These are phyloP conservation scores for Akanthomyces dipterigenus DNA, from an alignment of 2,329 filamentous ascomycete genomes.

Conservation along the genomic window DNA sequence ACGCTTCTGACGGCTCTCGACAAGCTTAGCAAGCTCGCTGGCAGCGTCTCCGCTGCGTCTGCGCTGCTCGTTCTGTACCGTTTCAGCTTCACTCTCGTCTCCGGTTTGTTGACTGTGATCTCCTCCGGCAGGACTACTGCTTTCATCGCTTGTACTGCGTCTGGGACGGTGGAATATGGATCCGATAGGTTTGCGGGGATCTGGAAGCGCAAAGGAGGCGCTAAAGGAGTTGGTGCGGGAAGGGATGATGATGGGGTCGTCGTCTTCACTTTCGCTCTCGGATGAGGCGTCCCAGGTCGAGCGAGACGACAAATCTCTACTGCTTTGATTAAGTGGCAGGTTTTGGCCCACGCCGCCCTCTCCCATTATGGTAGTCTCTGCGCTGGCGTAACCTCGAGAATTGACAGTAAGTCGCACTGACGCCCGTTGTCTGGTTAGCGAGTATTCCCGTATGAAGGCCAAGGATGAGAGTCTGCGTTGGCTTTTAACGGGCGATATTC, in stretches of 20 bases:
- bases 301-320: slow-evolving; percentile 23
- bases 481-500: slow-evolving; percentile 46
- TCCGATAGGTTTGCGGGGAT: slow-evolving; percentile 43
- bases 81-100: slow-evolving; percentile 53
- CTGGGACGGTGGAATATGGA: slow-evolving; percentile 42
- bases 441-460: slow-evolving; percentile 51
- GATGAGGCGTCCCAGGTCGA: slow-evolving; percentile 38
- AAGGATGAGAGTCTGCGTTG: slow-evolving; percentile 45
- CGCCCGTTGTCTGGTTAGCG: slow-evolving; percentile 39
- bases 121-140: slow-evolving; percentile 33
- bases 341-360: slow-evolving; percentile 21
- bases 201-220: slow-evolving; percentile 50
- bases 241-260: slow-evolving; percentile 59
- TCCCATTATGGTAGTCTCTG: slow-evolving; percentile 41
- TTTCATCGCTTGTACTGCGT: slow-evolving; percentile 44
- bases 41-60: slow-evolving; percentile 48
- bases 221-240: slow-evolving; percentile 49
- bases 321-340: slow-evolving; percentile 23
- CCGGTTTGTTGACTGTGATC: slow-evolving; percentile 32
- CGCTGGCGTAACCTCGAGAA: slow-evolving; percentile 51
- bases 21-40: slow-evolving; percentile 53
- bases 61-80: slow-evolving; percentile 42
- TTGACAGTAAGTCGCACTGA: slow-evolving; percentile 59
- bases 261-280: slow-evolving; percentile 53
- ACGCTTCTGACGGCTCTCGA: slow-evolving; percentile 44